phyloP scores from a whole-genome alignment of 768 basidiomycete species.

The Kwoniella shandongensis region DNA sequence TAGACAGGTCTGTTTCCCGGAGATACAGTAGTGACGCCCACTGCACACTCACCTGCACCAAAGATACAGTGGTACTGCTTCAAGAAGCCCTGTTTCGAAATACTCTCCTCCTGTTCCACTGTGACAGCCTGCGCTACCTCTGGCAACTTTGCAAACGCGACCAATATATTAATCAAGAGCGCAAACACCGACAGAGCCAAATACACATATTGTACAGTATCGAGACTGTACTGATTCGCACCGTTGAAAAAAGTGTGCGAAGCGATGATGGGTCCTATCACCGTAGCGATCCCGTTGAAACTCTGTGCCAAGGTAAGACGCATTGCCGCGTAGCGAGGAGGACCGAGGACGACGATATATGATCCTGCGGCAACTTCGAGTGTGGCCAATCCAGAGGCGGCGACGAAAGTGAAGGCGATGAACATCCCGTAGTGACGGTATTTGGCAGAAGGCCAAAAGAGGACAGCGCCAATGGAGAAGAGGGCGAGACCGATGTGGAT shows the following conservation, averaged over 20 bases:
- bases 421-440: constrained; percentile 22
- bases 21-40: background rate
- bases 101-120: constrained; percentile 13
- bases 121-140: constrained; percentile 39
- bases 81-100: constrained; percentile 18
- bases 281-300: constrained; percentile 38
- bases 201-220: constrained; percentile 42
- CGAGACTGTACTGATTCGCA: constrained; percentile 21
- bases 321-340: constrained; percentile 24
- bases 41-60: constrained; percentile 29
- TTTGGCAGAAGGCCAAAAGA: constrained; percentile 36
- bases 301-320: constrained; percentile 29
- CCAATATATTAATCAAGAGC: constrained; percentile 17
- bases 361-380: constrained; percentile 31
- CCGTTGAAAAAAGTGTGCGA: constrained; percentile 32
- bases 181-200: constrained; percentile 44
- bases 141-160: constrained; percentile 37
- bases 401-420: constrained; percentile 30
- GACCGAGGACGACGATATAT: constrained; percentile 20
- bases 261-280: constrained; percentile 39
- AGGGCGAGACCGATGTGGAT: constrained; percentile 34
- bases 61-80: constrained; percentile 31
- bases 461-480: constrained; percentile 28
- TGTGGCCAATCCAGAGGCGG: constrained; percentile 24
- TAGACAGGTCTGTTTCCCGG: background rate